Evolutionary conservation across 305 asterid genomes (phyloP).

Genomic region (Ajuga reptans): DNA sequence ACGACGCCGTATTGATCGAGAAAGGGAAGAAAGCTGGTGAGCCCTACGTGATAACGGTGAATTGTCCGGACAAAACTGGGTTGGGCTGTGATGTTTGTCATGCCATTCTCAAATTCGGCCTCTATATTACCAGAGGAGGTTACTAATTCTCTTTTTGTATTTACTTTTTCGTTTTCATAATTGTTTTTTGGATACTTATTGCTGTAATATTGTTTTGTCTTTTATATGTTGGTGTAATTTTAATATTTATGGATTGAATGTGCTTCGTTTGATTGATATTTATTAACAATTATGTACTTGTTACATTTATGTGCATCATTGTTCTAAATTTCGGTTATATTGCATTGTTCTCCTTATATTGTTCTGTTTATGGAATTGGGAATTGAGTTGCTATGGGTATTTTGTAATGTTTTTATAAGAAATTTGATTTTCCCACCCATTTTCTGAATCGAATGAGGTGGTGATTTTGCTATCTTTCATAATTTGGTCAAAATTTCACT

Average conservation of each 20-base stretch:
- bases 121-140: conserved; percentile 71
- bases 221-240: not conserved
- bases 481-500: not conserved
- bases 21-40: conserved; percentile 55
- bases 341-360: no score
- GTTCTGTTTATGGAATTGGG: not conserved
- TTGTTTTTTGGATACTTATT: not conserved
- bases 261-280: not conserved
- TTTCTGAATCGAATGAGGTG: not conserved
- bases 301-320: not conserved
- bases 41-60: conserved; percentile 60
- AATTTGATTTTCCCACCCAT: not conserved
- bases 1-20: conserved; percentile 60
- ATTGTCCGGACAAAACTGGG: conserved; percentile 65
- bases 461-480: not conserved
- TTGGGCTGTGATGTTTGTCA: conserved; percentile 72
- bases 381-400: not conserved
- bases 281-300: not conserved
- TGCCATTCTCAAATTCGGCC: conserved; percentile 62
- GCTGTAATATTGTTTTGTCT: not conserved
- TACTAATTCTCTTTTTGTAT: no score
- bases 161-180: not conserved
- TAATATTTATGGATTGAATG: not conserved
- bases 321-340: not conserved
- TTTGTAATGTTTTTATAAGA: not conserved